phyloP scores from a whole-genome alignment of 371 early-diverging fungal species.

The Umbelopsis sp. region DNA sequence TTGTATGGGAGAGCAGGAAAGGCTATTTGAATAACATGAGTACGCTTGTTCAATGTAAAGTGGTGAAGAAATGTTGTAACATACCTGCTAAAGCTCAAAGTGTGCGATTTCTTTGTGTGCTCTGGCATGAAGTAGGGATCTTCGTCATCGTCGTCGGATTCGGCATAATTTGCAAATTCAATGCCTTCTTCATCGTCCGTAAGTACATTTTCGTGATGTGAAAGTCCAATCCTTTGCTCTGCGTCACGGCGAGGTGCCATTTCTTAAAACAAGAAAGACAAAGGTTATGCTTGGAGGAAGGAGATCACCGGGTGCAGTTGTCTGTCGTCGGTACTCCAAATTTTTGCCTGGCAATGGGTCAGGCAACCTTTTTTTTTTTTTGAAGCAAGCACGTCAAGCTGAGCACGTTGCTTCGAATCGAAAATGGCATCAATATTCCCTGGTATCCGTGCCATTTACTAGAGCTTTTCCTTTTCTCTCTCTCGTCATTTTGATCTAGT shows the following conservation, averaged over 20 bases:
- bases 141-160: constrained; percentile 59
- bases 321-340: neutral
- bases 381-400: no score
- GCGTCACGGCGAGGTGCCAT: constrained; percentile 3
- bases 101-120: constrained; percentile 54
- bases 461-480: no score
- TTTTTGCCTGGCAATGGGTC: no score
- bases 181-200: constrained; percentile 54
- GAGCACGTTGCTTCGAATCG: no score
- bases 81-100: constrained; percentile 48
- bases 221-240: constrained; percentile 5
- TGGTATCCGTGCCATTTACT: no score
- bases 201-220: constrained; percentile 19
- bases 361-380: no score
- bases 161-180: constrained; percentile 56
- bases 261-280: neutral
- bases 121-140: constrained; percentile 58
- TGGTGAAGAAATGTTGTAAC: no score
- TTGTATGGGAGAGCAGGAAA: constrained; percentile 56
- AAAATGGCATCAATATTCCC: no score
- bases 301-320: neutral
- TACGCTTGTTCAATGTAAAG: neutral
- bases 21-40: constrained; percentile 21
- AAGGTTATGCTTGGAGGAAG: neutral
- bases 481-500: no score